Conservation (phyloP, 768 basidiomycete genomes). For the Fomitopsis pulvina region DNA sequence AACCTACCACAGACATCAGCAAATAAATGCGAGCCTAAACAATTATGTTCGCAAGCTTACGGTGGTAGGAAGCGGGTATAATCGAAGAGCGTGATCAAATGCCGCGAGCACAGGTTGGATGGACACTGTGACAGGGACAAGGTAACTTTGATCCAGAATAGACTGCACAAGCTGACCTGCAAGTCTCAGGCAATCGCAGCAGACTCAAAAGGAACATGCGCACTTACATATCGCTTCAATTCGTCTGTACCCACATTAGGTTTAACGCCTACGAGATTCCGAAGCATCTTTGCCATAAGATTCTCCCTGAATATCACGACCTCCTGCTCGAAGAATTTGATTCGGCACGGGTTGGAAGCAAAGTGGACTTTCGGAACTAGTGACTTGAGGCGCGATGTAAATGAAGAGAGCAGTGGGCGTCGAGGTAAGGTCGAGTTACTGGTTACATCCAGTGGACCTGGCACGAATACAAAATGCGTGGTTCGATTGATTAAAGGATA, state of each 20-base stretch:
- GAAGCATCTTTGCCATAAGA: constrained; percentile 86
- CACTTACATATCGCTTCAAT: constrained; percentile 79
- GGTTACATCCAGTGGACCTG: constrained; percentile 88
- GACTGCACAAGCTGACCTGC: constrained; percentile 82
- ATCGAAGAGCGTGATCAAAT: constrained; percentile 83
- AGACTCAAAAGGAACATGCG: background rate
- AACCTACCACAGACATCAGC: constrained; percentile 40
- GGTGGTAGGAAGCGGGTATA: constrained; percentile 91
- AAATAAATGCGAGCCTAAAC: background rate
- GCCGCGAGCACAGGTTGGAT: constrained; percentile 87
- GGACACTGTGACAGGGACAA: constrained; percentile 78
- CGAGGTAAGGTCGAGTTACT: constrained; percentile 79
- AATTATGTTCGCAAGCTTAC: constrained; percentile 41
- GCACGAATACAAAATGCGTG: constrained; percentile 92
- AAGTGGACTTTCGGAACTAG: constrained; percentile 80
- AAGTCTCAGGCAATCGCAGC: background rate
- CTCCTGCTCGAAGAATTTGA: constrained; percentile 94
- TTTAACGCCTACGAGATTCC: constrained; percentile 88
- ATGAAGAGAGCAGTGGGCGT: constrained; percentile 68
- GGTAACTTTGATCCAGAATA: constrained; percentile 90
- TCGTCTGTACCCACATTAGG: constrained; percentile 71
- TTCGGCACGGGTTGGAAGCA: constrained; percentile 86
- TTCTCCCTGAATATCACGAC: constrained; percentile 93
- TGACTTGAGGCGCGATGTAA: constrained; percentile 60
- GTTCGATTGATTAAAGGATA: constrained; percentile 71